phyloP scores from a whole-genome alignment of 345 rosid genomes.

The Citrus inodora region DNA sequence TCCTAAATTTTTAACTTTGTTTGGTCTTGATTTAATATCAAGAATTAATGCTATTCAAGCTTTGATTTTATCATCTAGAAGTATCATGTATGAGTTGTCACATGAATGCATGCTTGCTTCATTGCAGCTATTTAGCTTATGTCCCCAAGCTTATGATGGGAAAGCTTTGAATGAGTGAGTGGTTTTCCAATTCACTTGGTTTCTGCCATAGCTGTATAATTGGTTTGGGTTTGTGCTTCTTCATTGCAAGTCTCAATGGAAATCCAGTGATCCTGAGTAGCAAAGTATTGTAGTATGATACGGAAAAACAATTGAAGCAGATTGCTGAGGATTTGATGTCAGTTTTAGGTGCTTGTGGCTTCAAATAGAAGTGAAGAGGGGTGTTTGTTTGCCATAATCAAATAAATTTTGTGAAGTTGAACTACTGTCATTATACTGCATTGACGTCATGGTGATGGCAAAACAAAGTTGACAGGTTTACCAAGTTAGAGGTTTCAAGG shows the following conservation, averaged over 20 bases:
- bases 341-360: not conserved
- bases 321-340: not conserved
- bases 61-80: conserved; percentile 7
- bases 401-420: not conserved
- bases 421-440: not conserved
- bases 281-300: not conserved
- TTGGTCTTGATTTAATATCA: not conserved
- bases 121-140: not conserved
- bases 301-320: conserved; percentile 9
- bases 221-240: not conserved
- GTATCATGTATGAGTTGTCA: conserved; percentile 12
- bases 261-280: not conserved
- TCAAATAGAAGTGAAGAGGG: not conserved
- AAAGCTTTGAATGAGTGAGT: not conserved
- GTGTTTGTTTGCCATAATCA: not conserved
- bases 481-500: not conserved
- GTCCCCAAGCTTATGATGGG: not conserved
- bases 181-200: not conserved
- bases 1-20: not conserved
- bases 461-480: not conserved
- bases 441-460: not conserved
- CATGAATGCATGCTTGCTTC: not conserved
- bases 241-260: not conserved
- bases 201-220: not conserved
- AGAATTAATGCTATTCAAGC: conserved; percentile 14